These are phyloP conservation scores for Setaria italica DNA, from an alignment of 202 grass and related monocot species.

Conservation along the genomic window DNA sequence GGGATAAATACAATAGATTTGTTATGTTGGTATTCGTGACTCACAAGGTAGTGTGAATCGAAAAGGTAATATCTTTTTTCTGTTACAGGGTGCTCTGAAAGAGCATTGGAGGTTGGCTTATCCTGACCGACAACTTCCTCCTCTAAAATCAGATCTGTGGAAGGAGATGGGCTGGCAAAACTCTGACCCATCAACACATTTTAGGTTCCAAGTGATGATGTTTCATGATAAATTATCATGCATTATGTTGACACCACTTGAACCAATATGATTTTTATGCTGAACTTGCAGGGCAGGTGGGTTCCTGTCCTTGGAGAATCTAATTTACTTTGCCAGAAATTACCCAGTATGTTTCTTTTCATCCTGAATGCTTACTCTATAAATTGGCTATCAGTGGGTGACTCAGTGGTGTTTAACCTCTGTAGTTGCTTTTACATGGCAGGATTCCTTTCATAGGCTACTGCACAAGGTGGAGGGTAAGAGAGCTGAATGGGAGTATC, in stretches of 20 bases:
- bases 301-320: constrained; percentile 81
- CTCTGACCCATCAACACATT: constrained; percentile 78
- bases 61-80: constrained; percentile 35
- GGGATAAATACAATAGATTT: not conserved
- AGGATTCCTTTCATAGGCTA: constrained; percentile 72
- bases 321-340: constrained; percentile 70
- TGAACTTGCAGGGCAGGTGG: constrained; percentile 66
- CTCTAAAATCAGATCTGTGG: constrained; percentile 87
- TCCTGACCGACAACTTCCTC: constrained; percentile 67
- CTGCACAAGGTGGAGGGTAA: constrained; percentile 68
- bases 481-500: constrained; percentile 82
- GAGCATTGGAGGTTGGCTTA: constrained; percentile 86
- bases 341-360: constrained; percentile 60
- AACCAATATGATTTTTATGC: constrained; percentile 24
- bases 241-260: constrained; percentile 12
- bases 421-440: constrained; percentile 40
- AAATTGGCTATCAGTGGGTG: not conserved
- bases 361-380: constrained; percentile 28
- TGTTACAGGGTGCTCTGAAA: constrained; percentile 78
- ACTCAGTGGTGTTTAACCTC: constrained; percentile 29
- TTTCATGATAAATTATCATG: constrained; percentile 31
- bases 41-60: not conserved
- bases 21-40: constrained; percentile 20
- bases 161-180: constrained; percentile 98
- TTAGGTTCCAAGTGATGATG: constrained; percentile 60